Percentiles rank a stretch among this genome's conserved stretches.
Evolutionary conservation across 2,329 filamentous ascomycete species (phyloP).

Genomic region (Xylaria sp.): DNA sequence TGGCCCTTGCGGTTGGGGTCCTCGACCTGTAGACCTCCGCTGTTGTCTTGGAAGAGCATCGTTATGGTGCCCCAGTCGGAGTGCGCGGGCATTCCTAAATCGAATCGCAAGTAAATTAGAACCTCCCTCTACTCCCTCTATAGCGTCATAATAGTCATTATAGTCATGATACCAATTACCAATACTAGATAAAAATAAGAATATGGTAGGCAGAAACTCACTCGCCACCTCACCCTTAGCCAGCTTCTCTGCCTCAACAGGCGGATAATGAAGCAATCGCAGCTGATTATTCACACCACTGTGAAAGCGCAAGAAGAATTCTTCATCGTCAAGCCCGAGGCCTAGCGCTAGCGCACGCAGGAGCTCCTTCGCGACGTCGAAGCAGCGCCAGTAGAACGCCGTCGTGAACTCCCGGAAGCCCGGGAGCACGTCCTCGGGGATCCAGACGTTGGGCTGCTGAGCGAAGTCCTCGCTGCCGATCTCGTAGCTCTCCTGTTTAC

Average conservation of each 20-base stretch:
- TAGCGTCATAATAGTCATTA: background rate
- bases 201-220: too few relatives aligned
- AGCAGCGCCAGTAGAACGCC: constrained; percentile 56
- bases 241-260: constrained; percentile 51
- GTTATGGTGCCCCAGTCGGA: constrained; percentile 50
- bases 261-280: constrained; percentile 64
- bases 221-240: constrained; percentile 50
- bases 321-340: constrained; percentile 52
- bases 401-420: constrained; percentile 55
- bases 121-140: background rate
- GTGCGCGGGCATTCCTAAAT: constrained; percentile 42
- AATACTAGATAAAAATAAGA: too few relatives aligned
- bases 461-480: constrained; percentile 54
- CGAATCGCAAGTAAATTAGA: background rate
- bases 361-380: constrained; percentile 49
- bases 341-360: constrained; percentile 53
- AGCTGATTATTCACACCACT: constrained; percentile 63
- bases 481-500: constrained; percentile 56
- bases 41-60: constrained; percentile 53
- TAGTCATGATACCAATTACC: too few relatives aligned
- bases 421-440: constrained; percentile 51
- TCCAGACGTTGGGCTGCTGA: constrained; percentile 56
- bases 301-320: constrained; percentile 55
- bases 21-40: constrained; percentile 54
- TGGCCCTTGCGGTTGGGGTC: constrained; percentile 42